Evolutionary conservation across 2,329 filamentous ascomycete species (phyloP).

Genomic region (Pseudonectria buxi): DNA sequence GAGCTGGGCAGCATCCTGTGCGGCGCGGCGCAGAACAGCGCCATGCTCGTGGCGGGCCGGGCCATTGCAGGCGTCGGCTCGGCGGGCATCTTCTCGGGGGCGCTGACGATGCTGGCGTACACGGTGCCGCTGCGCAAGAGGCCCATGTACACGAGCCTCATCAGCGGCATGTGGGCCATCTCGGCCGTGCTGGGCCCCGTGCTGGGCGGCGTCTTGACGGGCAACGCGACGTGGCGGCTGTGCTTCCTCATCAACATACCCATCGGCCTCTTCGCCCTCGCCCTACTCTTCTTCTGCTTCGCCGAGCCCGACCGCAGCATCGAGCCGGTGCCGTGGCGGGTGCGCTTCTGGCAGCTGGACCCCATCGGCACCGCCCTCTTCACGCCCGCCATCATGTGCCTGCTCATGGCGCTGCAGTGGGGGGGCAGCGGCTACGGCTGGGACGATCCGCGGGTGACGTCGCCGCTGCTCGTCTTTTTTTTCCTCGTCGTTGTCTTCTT

Average conservation of each 20-base stretch:
- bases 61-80: constrained; percentile 34
- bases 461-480: constrained; percentile 25
- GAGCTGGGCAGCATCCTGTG: constrained; percentile 39
- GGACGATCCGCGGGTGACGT: constrained; percentile 17
- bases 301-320: constrained; percentile 18
- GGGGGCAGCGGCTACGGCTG: constrained; percentile 32
- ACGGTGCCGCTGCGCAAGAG: constrained; percentile 28
- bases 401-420: constrained; percentile 46
- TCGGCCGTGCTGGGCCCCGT: constrained; percentile 31
- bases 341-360: constrained; percentile 22
- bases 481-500: constrained; percentile 30
- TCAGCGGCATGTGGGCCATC: constrained; percentile 39
- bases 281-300: constrained; percentile 25
- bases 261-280: constrained; percentile 27
- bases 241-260: constrained; percentile 36
- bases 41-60: constrained; percentile 29
- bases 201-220: constrained; percentile 30
- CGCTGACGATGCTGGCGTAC: constrained; percentile 34
- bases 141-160: constrained; percentile 31
- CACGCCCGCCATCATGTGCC: constrained; percentile 34
- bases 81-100: constrained; percentile 40
- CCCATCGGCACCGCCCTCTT: constrained; percentile 26
- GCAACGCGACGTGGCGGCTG: constrained; percentile 32
- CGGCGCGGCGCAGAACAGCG: constrained; percentile 25
- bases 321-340: constrained; percentile 17